These are phyloP conservation scores for Quercus lobata DNA, from an alignment of 331 rosid genomes.

Conservation along the genomic window DNA sequence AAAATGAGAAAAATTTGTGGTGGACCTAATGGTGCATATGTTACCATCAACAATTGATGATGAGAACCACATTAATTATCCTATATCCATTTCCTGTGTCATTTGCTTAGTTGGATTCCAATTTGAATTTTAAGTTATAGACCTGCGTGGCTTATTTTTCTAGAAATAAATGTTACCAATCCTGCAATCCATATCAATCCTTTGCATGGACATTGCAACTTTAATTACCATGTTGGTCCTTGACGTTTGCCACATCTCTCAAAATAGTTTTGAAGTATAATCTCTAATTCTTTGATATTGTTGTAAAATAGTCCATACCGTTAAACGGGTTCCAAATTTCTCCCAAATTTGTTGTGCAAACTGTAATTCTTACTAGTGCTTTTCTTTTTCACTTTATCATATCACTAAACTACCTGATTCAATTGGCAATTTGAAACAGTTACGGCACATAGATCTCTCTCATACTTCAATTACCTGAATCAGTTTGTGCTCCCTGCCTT, in stretches of 20 bases:
- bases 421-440: neutral
- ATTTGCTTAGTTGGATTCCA: neutral
- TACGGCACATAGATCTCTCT: neutral
- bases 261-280: no score
- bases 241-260: no score
- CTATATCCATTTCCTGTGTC: neutral
- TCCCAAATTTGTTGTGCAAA: neutral
- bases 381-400: neutral
- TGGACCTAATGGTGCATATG: no score
- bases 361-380: constrained; percentile 6
- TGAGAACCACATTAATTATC: neutral
- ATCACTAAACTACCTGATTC: neutral
- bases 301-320: no score
- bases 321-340: no score
- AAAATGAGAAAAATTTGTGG: no score
- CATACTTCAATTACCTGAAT: neutral
- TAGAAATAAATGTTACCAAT: neutral
- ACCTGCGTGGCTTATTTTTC: neutral
- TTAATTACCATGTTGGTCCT: no score
- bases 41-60: neutral
- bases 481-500: neutral
- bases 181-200: neutral
- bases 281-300: no score
- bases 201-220: neutral
- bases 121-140: neutral